Evolutionary conservation across 345 rosid species (phyloP).

Genomic region (Boechera retrofracta): DNA sequence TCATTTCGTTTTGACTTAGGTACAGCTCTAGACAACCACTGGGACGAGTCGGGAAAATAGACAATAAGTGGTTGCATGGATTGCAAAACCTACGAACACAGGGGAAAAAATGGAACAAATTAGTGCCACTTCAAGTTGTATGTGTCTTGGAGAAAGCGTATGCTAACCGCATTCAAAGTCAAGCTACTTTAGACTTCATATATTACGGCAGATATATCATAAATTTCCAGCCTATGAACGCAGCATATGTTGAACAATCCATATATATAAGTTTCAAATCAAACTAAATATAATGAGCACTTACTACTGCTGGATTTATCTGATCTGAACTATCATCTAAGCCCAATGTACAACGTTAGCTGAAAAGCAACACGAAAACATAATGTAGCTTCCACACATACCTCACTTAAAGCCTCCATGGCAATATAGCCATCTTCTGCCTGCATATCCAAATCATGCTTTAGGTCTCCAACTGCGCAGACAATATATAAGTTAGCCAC

Average conservation of each 20-base stretch:
- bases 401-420: constrained; percentile 87
- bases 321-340: neutral
- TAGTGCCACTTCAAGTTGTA: neutral
- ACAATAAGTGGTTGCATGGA: constrained; percentile 82
- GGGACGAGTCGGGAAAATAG: constrained; percentile 89
- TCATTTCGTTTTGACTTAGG: constrained; percentile 73
- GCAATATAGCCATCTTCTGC: constrained; percentile 86
- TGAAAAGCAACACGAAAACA: constrained; percentile 21
- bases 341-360: neutral
- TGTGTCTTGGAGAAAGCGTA: neutral
- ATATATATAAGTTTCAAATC: constrained; percentile 19
- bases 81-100: constrained; percentile 72
- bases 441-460: constrained; percentile 77
- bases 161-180: constrained; percentile 21
- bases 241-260: neutral
- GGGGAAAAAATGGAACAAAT: constrained; percentile 30
- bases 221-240: neutral
- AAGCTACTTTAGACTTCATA: constrained; percentile 16
- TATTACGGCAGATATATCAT: neutral
- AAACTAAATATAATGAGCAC: neutral
- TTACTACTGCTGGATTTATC: constrained; percentile 22
- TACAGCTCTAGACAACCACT: constrained; percentile 94
- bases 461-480: constrained; percentile 72
- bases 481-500: constrained; percentile 33
- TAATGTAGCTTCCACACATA: constrained; percentile 40